Base-by-base conservation (phyloP, 441 rosid genomes). In the Breynia disticha region DNA sequence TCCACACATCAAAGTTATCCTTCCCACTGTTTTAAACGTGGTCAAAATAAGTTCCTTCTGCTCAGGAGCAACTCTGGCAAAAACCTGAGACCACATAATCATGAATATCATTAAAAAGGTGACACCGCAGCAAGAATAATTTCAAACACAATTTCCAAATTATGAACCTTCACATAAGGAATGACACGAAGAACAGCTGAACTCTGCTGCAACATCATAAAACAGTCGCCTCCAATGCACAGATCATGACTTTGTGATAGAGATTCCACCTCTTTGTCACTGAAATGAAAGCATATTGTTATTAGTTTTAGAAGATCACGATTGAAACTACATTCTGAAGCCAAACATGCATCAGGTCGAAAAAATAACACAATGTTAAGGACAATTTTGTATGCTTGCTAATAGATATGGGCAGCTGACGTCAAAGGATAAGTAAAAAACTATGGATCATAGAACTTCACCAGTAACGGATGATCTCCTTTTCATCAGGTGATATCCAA, bases 41-140 rank as follows among this genome's bases (percentile, higher is more conserved):
- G 91, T 87, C 82, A 90, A 53, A 67, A 94, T 94, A 37, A 94
- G 79, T 73, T 94, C 99, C 60, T 94, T 94, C 73, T 94, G 99
- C 68, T 89, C 91, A 18, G 99, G 97, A 72, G 99, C 97, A 71
- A 94, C 97, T 77, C 99, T 87, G 1, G 99, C 99, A 72, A 94
- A 94, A 39, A 94, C 97, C 99, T 94, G 73, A 56, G n/a, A 63
- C 19, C 43, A 12, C 42, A n/a, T n/a, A 42, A 53, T 16, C 14
- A 48, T 17, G 32, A 48, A 43, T 32, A 62, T 20, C 46, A 66
- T 50, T 28, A 46, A 55, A 15, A 39, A 46, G 41, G 19, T 46
- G 16, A 52, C 39, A 61, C 24, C 57, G 60, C 48, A 4, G 35
- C 35, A 28, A 28, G 35, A 28, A 28, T 28, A 28, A 28, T 28